Percentiles rank a stretch among this genome's conserved stretches.
Conservation (phyloP, 2,329 filamentous ascomycete species). For the Pseudogymnoascus sp. region DNA sequence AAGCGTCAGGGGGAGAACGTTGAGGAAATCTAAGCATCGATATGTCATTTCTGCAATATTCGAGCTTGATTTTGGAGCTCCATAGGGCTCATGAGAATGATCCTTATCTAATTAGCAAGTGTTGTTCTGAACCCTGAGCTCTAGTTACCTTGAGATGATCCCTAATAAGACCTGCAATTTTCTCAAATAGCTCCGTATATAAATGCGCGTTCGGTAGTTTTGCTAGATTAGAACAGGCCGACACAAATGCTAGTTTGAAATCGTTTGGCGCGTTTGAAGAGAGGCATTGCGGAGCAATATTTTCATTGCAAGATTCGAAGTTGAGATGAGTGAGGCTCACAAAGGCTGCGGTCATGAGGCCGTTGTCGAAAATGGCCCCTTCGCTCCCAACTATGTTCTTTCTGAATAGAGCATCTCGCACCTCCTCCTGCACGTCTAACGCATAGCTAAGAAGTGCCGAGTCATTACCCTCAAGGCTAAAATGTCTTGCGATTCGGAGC, state of each 20-base stretch:
- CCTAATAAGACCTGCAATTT: conserved; percentile 48
- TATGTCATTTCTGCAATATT: conserved; percentile 37
- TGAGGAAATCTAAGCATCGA: conserved; percentile 48
- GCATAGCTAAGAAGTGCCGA: conserved; percentile 52
- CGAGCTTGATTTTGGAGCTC: conserved; percentile 34
- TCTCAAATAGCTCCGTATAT: conserved; percentile 47
- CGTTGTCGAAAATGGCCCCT: conserved; percentile 47
- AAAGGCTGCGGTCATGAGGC: conserved; percentile 58
- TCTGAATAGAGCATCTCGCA: conserved; percentile 56
- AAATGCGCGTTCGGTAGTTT: conserved; percentile 39
- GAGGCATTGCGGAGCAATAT: conserved; percentile 48
- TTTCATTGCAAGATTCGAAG: conserved; percentile 48
- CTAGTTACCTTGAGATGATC: conserved; percentile 44
- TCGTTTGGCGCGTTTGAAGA: conserved; percentile 45
- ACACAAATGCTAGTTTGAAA: conserved; percentile 55
- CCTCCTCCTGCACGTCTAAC: conserved; percentile 60
- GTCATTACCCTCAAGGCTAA: conserved; percentile 49
- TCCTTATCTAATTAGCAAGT: neutral
- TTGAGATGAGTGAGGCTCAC: conserved; percentile 55
- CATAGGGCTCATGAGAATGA: conserved; percentile 30
- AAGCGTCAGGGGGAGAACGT: conserved; percentile 42
- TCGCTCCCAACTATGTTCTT: conserved; percentile 40
- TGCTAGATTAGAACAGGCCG: conserved; percentile 55
- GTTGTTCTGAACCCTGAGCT: neutral
- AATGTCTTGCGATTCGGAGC: conserved; percentile 54